Percentiles rank a stretch among this genome's conserved stretches.
These are phyloP conservation scores for Prunus davidiana DNA, from an alignment of 306 rosid species.

Conservation along the genomic window DNA sequence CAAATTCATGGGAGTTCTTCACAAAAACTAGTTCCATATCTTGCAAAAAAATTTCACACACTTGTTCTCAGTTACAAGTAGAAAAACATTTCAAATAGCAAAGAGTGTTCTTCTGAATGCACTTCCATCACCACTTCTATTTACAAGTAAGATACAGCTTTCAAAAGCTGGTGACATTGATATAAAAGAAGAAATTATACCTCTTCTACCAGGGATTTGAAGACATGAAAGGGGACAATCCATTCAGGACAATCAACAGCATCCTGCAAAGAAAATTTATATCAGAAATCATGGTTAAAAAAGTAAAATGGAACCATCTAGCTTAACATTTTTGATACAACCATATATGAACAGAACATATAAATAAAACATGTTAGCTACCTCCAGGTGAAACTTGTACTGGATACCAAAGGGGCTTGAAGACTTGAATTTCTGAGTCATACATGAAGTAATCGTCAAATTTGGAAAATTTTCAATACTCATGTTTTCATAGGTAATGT, in stretches of 20 bases:
- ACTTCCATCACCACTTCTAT: not conserved
- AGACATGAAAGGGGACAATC: slow-evolving; percentile 83
- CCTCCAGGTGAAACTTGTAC: slow-evolving; percentile 95
- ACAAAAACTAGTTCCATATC: slow-evolving; percentile 83
- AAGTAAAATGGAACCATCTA: not conserved
- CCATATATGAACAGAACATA: not conserved
- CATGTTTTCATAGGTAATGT: not conserved
- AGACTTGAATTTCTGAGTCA: slow-evolving; percentile 76
- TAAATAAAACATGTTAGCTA: slow-evolving; percentile 12
- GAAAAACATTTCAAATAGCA: not conserved
- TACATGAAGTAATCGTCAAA: slow-evolving; percentile 17
- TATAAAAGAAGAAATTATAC: slow-evolving; percentile 28
- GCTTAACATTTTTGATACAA: not conserved
- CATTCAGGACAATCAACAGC: slow-evolving; percentile 99
- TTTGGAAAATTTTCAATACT: not conserved
- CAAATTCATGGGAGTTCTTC: slow-evolving; percentile 52
- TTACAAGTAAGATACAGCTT: not conserved
- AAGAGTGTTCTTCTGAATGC: not conserved
- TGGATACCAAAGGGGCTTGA: slow-evolving; percentile 92
- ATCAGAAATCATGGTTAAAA: not conserved
- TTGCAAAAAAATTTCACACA: slow-evolving; percentile 31
- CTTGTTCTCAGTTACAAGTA: not conserved
- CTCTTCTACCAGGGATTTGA: slow-evolving; percentile 90
- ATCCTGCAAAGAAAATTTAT: slow-evolving; percentile 51
- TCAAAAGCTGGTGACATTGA: not conserved